Percentiles rank a stretch among this genome's conserved stretches.
Conservation (phyloP, 805 yeast genomes). For the Brettanomyces bruxellensis region DNA sequence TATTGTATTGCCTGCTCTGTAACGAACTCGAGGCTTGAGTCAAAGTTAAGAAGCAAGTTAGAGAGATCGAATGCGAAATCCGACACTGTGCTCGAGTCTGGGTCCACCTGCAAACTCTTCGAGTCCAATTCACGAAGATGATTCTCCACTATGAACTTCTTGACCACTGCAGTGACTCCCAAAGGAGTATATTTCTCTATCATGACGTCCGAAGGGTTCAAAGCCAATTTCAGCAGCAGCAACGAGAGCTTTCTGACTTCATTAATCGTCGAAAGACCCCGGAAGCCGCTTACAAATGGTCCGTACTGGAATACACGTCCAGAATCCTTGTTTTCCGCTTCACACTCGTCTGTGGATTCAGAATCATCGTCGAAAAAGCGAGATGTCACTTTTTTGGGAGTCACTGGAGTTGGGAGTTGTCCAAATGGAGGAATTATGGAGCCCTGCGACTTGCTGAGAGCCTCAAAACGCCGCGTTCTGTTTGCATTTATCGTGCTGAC, state of each 20-base stretch:
- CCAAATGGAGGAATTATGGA: neutral
- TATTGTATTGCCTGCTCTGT: constrained; percentile 6
- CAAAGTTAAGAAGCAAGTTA: constrained; percentile 9
- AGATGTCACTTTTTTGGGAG: constrained; percentile 15
- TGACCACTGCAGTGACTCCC: constrained; percentile 44
- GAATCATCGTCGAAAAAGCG: constrained; percentile 10
- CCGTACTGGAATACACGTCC: constrained; percentile 28
- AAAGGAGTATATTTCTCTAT: constrained; percentile 39
- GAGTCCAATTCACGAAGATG: constrained; percentile 12
- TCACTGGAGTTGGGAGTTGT: constrained; percentile 17
- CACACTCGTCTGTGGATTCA: constrained; percentile 13
- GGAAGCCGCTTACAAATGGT: constrained; percentile 41
- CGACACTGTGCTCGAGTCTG: neutral
- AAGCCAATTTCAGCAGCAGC: constrained; percentile 33
- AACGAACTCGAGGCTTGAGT: constrained; percentile 7
- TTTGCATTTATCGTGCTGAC: constrained; percentile 1
- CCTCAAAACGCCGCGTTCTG: constrained; percentile 1
- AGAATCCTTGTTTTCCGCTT: constrained; percentile 31
- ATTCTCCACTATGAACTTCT: constrained; percentile 22
- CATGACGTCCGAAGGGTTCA: constrained; percentile 42
- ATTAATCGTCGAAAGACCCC: constrained; percentile 29
- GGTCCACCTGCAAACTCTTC: constrained; percentile 12
- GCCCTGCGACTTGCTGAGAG: neutral
- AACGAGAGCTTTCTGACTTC: constrained; percentile 33
- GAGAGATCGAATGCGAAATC: constrained; percentile 9